Base-by-base conservation (phyloP, 352 stramenopile species). In the Globisporangium apiculatum region DNA sequence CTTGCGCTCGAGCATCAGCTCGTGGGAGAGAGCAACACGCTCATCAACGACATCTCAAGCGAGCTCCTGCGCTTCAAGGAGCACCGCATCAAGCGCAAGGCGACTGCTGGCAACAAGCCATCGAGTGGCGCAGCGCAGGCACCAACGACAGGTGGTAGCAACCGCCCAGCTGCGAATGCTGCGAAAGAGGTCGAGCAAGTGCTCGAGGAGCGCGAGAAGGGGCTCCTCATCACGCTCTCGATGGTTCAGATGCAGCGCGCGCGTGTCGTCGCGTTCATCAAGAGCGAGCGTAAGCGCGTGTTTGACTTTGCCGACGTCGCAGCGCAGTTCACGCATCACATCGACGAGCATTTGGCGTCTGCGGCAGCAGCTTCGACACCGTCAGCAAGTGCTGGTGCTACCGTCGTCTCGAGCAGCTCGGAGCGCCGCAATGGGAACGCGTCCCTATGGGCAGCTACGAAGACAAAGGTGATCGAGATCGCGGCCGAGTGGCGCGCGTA, bases 171-270 rank as follows among this genome's bases (percentile, higher is more conserved):
- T 6, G 37, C 62, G 7, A 62, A 66, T 9, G 48, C 54, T 18
- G 43, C 62, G 10, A 84, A 83, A 60, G 84, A 94, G 58, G 69
- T 82, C 11, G 73, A 85, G 17, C 77, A 90, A 36, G 36, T 89
- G 7, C 61, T 83, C 10, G 84, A 94, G 61, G 84, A 94, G 48
- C 79, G 79, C 4, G 81, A 90, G n/a, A 90, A 90, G 37, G 84
- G 82, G 0, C 58, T 94, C 31, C 67, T 69, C 0, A 93, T 94
- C 62, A 91, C 79, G 0, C 62, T 91, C 7, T 61, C 77, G 0
- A 74, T 94, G 48, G 71, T 94, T 15, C 75, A 86, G 12, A 66
- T 55, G 2, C 81, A 92, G 52, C 80, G 81, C 5, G 55, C 71
- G 2, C 61, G 64, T 12, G 65, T 90, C 0, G 66, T 92, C 8